Percentiles rank a stretch among this genome's conserved stretches.
Evolutionary conservation across 2,329 filamentous ascomycete genomes (phyloP).

Genomic region (Aspergillus awamori): DNA sequence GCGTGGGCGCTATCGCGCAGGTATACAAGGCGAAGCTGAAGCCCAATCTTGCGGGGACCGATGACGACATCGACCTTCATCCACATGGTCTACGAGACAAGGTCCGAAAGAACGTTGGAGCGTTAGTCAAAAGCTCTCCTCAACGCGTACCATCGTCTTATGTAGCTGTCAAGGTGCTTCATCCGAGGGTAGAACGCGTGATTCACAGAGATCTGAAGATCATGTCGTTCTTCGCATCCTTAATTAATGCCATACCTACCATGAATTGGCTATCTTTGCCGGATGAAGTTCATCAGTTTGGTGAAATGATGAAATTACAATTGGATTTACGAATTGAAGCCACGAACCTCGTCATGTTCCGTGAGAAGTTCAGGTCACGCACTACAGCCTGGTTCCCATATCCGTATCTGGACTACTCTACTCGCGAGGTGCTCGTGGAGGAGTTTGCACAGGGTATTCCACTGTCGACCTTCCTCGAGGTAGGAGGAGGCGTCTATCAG

Average conservation of each 20-base stretch:
- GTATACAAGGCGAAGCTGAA: slow-evolving; percentile 96
- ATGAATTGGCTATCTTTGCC: slow-evolving; percentile 97
- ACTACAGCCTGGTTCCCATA: slow-evolving; percentile 97
- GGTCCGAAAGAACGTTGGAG: slow-evolving; percentile 79
- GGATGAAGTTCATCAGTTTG: slow-evolving; percentile 91
- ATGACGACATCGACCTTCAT: slow-evolving; percentile 56
- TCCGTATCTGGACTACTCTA: slow-evolving; percentile 89
- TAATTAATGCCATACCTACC: slow-evolving; percentile 85
- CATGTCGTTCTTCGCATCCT: slow-evolving; percentile 85
- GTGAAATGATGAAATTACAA: slow-evolving; percentile 98
- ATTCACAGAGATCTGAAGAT: slow-evolving; percentile 91
- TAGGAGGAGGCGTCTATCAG: slow-evolving; percentile 89
- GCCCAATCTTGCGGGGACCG: slow-evolving; percentile 69
- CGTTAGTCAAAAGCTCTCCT: slow-evolving; percentile 82
- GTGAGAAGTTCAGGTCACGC: slow-evolving; percentile 84
- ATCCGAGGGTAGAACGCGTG: slow-evolving; percentile 85
- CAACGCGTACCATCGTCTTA: slow-evolving; percentile 85
- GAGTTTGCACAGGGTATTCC: slow-evolving; percentile 96
- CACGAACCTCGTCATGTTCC: slow-evolving; percentile 82
- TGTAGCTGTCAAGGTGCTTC: slow-evolving; percentile 93
- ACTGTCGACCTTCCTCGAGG: slow-evolving; percentile 83
- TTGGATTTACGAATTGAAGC: slow-evolving; percentile 93
- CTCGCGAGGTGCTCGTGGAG: slow-evolving; percentile 87
- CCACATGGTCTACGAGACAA: slow-evolving; percentile 65
- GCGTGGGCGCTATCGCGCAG: slow-evolving; percentile 94